Base-by-base conservation (phyloP, 148 eudicot genomes). In the Gaultheria prostrata region DNA sequence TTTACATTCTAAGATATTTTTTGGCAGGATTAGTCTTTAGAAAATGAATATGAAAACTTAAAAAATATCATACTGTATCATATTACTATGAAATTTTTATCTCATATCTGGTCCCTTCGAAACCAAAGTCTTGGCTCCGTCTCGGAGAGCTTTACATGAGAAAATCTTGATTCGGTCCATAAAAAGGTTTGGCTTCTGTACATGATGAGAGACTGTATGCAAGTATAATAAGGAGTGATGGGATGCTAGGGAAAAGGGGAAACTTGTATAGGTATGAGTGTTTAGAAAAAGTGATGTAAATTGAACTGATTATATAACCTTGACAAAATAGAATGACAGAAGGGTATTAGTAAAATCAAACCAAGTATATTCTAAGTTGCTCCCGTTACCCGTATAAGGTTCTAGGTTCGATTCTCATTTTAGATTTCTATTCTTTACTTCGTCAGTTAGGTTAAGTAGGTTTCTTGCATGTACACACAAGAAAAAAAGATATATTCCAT, bases 101-200 rank as follows among this genome's bases (percentile, higher is more conserved):
- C n/a, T n/a, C n/a, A n/a, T n/a, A 39, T 39, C 43, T 0, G 43
- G 43, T 0, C 43, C 43, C 3, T 39, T 6, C 6, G 39, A 39
- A 39, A 39, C 39, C 39, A 35, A 35, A 35, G 39, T 35, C 39
- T 5, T 35, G 39, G 39, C 39, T 35, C 39, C 39, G 6, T 39
- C 43, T 39, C 43, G 3, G 0, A 39, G 43, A 39, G 6, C 3
- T 39, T 57, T 24, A 57, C 65, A 57, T 21, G 24, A 57, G 57
- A 54, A 54, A 1, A 54, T 54, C 7, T 0, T 54, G 18, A 81
- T 83, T 18, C 32, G 48, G 5, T 21, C 20, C 8, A 50, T 49
- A 50, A 7, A 10, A 56, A 48, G 49, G 35, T 89, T 73, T 57
- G 33, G 54, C 67, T 80, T 85, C 12, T 17, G 45, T 43, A 10